A percentile compares a stretch with the other conserved stretches of the same genome.
phyloP scores from a whole-genome alignment of 768 basidiomycete species.

The Termitomyces sp. region DNA sequence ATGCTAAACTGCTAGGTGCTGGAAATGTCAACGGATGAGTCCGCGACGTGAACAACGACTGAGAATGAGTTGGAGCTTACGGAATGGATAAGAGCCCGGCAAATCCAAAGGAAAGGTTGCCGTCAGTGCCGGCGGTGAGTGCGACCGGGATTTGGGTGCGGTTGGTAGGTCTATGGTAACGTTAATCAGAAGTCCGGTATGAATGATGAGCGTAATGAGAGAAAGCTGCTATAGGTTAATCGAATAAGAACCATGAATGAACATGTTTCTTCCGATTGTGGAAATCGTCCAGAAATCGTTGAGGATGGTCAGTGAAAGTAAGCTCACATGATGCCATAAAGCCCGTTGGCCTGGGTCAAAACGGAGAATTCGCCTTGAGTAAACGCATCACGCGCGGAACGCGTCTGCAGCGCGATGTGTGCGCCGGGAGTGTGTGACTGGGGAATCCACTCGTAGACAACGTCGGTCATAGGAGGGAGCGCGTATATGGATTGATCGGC shows the following conservation, averaged over 20 bases:
- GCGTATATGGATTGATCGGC: slow-evolving; percentile 11
- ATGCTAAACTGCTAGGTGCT: slow-evolving; percentile 15
- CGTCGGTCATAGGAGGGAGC: slow-evolving; percentile 5
- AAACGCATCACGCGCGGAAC: slow-evolving; percentile 2
- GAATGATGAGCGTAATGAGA: too few species aligned
- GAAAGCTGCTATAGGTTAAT: too few species aligned
- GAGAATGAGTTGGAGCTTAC: neutral
- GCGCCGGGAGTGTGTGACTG: slow-evolving; percentile 4
- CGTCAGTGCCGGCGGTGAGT: slow-evolving; percentile 7
- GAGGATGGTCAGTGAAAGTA: too few species aligned
- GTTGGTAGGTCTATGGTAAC: slow-evolving; percentile 1
- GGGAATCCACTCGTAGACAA: slow-evolving; percentile 10
- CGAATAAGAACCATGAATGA: too few species aligned
- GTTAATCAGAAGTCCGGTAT: neutral
- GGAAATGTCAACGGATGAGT: neutral
- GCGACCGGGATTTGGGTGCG: slow-evolving; percentile 3
- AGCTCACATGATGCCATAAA: slow-evolving; percentile 11
- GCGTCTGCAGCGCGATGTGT: slow-evolving; percentile 4
- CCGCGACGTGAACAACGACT: neutral
- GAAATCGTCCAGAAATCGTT: too few species aligned
- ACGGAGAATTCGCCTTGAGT: slow-evolving; percentile 6
- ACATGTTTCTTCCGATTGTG: too few species aligned
- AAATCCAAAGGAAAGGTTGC: slow-evolving; percentile 4
- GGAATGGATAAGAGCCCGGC: neutral
- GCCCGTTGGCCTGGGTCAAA: slow-evolving; percentile 8